phyloP scores from a whole-genome alignment of 1,139 yeast genomes.

The Diutina ranongensis region DNA sequence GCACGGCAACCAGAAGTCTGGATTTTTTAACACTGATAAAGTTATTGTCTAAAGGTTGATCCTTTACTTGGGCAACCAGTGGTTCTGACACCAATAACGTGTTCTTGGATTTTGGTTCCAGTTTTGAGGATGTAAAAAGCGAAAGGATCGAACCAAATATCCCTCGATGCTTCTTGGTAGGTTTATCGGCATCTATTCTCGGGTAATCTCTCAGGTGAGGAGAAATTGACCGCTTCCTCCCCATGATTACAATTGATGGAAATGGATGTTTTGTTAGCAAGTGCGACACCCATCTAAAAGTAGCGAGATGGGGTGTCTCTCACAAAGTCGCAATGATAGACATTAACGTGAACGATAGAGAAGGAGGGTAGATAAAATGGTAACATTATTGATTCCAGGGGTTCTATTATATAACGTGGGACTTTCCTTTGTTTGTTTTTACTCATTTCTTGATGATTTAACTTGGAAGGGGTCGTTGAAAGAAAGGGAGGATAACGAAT shows the following conservation, averaged over 20 bases:
- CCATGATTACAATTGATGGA: background rate
- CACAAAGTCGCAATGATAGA: too few species aligned
- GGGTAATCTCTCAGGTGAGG: background rate
- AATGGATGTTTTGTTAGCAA: background rate
- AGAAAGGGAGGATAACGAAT: too few species aligned
- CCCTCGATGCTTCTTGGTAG: background rate
- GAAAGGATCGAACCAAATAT: background rate
- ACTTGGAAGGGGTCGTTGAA: too few species aligned
- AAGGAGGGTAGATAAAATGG: too few species aligned
- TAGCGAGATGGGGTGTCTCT: background rate
- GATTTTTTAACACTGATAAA: constrained; percentile 10
- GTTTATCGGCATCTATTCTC: background rate
- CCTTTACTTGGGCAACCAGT: background rate
- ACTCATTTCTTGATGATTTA: too few species aligned
- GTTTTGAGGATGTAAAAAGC: background rate
- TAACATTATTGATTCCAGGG: too few species aligned
- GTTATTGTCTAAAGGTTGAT: background rate
- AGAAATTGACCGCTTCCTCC: constrained; percentile 3
- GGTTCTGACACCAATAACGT: background rate
- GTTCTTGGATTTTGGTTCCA: background rate
- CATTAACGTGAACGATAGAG: too few species aligned
- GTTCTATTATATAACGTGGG: too few species aligned
- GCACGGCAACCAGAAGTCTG: background rate
- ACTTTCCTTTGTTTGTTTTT: too few species aligned
- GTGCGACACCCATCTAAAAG: background rate